Evolutionary conservation across 2,329 filamentous ascomycete species (phyloP), one percentile per base, ranked within the genome.

Genomic region (Hirsutella rhossiliensis): DNA sequence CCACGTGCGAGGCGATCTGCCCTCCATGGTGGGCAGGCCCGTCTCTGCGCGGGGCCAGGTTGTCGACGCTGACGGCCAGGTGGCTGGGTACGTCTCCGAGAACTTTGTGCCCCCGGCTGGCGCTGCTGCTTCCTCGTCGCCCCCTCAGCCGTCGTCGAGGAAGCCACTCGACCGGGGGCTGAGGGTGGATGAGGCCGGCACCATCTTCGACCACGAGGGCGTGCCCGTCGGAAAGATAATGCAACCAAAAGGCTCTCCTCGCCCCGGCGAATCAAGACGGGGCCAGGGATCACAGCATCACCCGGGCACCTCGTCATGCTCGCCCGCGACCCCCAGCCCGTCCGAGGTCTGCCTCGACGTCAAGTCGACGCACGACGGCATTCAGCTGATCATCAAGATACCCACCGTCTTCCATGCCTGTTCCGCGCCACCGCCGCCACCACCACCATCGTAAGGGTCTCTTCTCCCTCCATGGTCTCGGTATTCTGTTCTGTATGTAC

Each of bases 21-120:
- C 73, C 4, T 67, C 71, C 40, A 75, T 76, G 67, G 63, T 76
- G 6, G 73, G 73, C 29, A 61, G 66, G 36, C 62, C 62, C 38
- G 68, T 76, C 2, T 59, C 65, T 9, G 56, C 61, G 3, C 60
- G 62, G 18, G 73, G 73, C 15, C 65, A 74, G 48, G 58, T 76
- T 4, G 82, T 90, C 9, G 86, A 90, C 49, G 76, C 81, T 47
- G 84, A 90, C 49, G 86, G 85, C 23, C 83, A 90, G 47, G 79
- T 90, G 23, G 73, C 81, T 46, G 86, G 90, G 66, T 81, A 81
- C 60, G 87, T 87, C 53, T 75, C 73, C 19, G 78, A 80, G 48
- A 61, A 64, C 3, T 61, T 78, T 19, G 70, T 69, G 15, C 67
- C 68, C 41, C 72, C 75, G 5, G 69, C n/a, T n/a, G n/a, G 3